Evolutionary conservation across 2,329 filamentous ascomycete species (phyloP).

Genomic region (Phymatotrichopsis omnivora): DNA sequence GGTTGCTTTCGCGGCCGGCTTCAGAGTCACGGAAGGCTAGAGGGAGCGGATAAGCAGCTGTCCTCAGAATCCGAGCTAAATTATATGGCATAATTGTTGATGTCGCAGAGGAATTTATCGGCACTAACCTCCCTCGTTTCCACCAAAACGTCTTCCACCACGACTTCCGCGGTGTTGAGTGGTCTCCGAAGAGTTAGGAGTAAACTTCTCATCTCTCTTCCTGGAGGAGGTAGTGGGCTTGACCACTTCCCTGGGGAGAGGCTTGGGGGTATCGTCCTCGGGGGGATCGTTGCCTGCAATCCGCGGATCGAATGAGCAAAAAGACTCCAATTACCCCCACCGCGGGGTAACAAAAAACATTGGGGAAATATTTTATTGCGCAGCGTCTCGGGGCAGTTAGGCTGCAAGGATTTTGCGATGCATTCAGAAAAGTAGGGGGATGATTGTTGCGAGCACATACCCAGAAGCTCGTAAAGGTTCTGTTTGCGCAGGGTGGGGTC

Average conservation of each 20-base stretch:
- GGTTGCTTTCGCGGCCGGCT: slow-evolving; percentile 73
- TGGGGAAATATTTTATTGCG: too few relatives aligned
- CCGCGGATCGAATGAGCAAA: too few relatives aligned
- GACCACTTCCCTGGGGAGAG: slow-evolving; percentile 79
- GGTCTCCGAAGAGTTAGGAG: slow-evolving; percentile 36
- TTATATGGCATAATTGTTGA: slow-evolving; percentile 13
- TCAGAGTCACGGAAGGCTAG: slow-evolving; percentile 82
- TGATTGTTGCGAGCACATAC: slow-evolving; percentile 46
- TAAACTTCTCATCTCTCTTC: slow-evolving; percentile 79
- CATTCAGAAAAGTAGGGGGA: background rate
- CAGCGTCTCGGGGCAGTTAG: too few relatives aligned
- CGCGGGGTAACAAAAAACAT: too few relatives aligned
- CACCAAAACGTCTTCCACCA: slow-evolving; percentile 37
- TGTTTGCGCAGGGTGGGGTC: slow-evolving; percentile 39
- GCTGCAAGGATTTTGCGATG: slow-evolving; percentile 31
- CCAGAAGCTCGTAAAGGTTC: slow-evolving; percentile 98
- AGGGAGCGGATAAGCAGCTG: too few relatives aligned
- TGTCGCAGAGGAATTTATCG: slow-evolving; percentile 11
- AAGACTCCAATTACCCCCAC: too few relatives aligned
- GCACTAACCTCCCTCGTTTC: slow-evolving; percentile 78
- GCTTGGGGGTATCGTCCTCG: slow-evolving; percentile 63
- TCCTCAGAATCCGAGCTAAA: background rate
- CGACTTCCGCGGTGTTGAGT: slow-evolving; percentile 12
- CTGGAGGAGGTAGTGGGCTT: slow-evolving; percentile 65
- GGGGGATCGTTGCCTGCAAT: slow-evolving; percentile 48